Evolutionary conservation across 2,329 filamentous ascomycete species (phyloP).

Genomic region (Grosmannia serpens): DNA sequence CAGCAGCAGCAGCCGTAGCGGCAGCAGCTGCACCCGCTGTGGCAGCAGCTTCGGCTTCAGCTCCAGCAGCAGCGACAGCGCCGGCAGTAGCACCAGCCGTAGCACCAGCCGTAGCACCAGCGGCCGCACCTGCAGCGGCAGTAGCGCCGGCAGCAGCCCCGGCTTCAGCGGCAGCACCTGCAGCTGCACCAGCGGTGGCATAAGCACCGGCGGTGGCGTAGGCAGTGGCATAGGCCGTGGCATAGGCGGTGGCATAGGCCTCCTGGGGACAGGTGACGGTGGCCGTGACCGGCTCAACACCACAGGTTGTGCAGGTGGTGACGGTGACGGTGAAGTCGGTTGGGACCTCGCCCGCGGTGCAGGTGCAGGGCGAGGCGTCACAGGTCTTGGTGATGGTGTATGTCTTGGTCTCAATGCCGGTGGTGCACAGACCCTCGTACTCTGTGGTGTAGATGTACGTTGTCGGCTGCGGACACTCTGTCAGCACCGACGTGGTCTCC

Average conservation of each 20-base stretch:
- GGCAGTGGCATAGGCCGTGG: not conserved
- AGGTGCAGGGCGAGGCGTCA: slow-evolving; percentile 6
- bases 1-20: not conserved
- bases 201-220: not conserved
- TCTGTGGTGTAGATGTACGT: slow-evolving; percentile 8
- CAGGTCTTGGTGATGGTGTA: slow-evolving; percentile 15
- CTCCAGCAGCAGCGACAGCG: not conserved
- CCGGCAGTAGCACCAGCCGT: not conserved
- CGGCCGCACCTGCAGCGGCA: not conserved
- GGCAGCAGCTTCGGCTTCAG: not conserved
- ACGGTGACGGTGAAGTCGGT: slow-evolving; percentile 11
- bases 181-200: not conserved
- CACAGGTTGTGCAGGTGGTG: slow-evolving; percentile 9
- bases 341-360: slow-evolving; percentile 4
- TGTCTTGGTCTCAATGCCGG: slow-evolving; percentile 7
- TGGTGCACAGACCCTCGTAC: slow-evolving; percentile 8
- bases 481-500: not conserved
- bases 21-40: not conserved
- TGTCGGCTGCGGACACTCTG: slow-evolving; percentile 1
- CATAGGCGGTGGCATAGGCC: not conserved
- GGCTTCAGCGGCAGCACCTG: not conserved
- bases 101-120: not conserved
- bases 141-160: not conserved
- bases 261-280: slow-evolving; percentile 7
- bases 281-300: slow-evolving; percentile 4